These are phyloP conservation scores for Aspergillus transmontanensis DNA, from an alignment of 2,329 filamentous ascomycete species.

Conservation along the genomic window DNA sequence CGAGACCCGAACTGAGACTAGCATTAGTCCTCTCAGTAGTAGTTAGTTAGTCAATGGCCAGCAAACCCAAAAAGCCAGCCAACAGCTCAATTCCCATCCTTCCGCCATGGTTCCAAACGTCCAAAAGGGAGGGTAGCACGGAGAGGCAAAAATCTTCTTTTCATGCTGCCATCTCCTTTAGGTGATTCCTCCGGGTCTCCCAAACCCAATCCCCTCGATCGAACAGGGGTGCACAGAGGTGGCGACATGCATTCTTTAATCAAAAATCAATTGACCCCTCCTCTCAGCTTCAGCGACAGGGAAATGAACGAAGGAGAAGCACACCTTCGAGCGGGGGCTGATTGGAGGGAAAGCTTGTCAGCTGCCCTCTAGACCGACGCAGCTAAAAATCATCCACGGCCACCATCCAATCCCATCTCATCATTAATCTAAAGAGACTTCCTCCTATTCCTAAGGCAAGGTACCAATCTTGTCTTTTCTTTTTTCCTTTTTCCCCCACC, in stretches of 20 bases:
- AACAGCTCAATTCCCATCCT: not conserved
- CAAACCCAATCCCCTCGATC: not conserved
- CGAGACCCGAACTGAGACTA: constrained; percentile 9
- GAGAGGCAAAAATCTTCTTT: not conserved
- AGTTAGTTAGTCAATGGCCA: too few relatives aligned
- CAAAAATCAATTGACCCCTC: not conserved
- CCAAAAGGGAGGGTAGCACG: not conserved
- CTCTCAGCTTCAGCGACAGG: not conserved
- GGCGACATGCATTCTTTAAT: not conserved
- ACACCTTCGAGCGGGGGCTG: not conserved
- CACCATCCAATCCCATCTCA: not conserved
- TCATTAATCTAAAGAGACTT: not conserved
- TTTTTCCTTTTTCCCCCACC: too few relatives aligned
- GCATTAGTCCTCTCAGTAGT: not conserved
- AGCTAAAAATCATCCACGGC: not conserved
- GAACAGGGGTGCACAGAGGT: not conserved
- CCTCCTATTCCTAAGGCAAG: not conserved
- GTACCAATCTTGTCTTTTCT: not conserved
- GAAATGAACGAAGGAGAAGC: not conserved
- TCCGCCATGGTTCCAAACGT: not conserved
- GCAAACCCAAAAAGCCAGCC: not conserved
- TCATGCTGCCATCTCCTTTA: not conserved
- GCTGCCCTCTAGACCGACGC: not conserved
- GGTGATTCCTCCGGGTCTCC: not conserved
- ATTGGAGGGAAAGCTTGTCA: not conserved